Base-by-base conservation (phyloP, 257 asterid species). In the Solanum piurae region DNA sequence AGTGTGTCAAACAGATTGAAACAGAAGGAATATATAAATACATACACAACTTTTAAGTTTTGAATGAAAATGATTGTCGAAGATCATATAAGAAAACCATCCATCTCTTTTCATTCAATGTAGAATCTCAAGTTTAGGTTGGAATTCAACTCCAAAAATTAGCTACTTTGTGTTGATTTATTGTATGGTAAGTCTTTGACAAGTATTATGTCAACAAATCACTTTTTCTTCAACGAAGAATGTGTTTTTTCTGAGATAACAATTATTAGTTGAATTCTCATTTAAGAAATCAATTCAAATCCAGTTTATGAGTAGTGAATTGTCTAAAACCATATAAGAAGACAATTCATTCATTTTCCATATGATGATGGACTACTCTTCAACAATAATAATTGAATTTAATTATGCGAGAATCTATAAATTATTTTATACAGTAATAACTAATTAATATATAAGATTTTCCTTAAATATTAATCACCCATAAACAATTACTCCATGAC, bases 201-300 rank as follows among this genome's bases (percentile, higher is more conserved):
- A 60, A 60, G 69, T 60, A 60, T 23, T 60, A 60, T 60, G 1
- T 60, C 3, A 60, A 4, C 23, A 60, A 23, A 60, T 60, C 6
- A 23, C 29, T 21, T 60, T 60, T 60, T 55, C 55, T 6, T 52
- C 23, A 2, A 49, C 16, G 14, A 49, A 16, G 1, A 52, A 18
- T 2, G 8, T 1, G 1, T 1, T 21, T 49, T 36, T 6, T 6
- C 0, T 18, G 62, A 52, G 9, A 52, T 1, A 52, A 52, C 10
- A 52, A 52, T 52, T 52, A 52, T 52, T 52, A 52, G 0, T 52
- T 52, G 1, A 60, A 23, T 1, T 60, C 6, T 10, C 2, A 60
- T 21, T 21, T 2, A 60, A 66, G 7, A 25, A 25, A 12, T 3
- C 7, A 62, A 62, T n/a, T 66, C 34, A 66, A 12, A 12, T 25